Conservation (phyloP, 257 asterid species). For the Eustoma russellianum region DNA sequence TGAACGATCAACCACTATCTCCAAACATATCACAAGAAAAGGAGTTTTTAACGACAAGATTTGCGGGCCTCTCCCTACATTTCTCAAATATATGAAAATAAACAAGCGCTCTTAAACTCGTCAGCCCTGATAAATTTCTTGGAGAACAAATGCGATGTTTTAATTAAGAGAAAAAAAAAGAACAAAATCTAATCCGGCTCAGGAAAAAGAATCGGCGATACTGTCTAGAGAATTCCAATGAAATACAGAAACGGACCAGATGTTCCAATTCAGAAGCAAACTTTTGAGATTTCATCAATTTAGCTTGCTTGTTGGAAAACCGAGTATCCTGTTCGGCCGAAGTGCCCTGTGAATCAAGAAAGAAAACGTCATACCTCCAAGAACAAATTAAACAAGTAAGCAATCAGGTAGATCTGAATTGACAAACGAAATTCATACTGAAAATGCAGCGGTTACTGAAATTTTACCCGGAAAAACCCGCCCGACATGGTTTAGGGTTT, state of each 20-base stretch:
- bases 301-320: constrained; percentile 98
- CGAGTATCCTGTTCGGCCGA: constrained; percentile 98
- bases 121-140: too few species aligned
- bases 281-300: constrained; percentile 87
- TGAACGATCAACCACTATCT: too few species aligned
- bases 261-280: constrained; percentile 91
- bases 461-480: constrained; percentile 80
- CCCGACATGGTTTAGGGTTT: constrained; percentile 93
- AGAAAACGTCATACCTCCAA: not conserved
- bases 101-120: too few species aligned
- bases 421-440: not conserved
- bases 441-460: not conserved
- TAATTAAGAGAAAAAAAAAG: too few species aligned
- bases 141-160: too few species aligned
- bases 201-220: not conserved
- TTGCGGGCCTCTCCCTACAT: too few species aligned
- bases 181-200: not conserved
- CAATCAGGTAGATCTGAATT: constrained; percentile 1
- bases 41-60: too few species aligned
- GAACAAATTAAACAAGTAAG: not conserved
- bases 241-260: constrained; percentile 40
- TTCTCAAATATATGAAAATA: too few species aligned
- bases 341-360: constrained; percentile 59
- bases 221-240: not conserved
- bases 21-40: too few species aligned